phyloP scores from a whole-genome alignment of 257 asterid species.

The Striga asiatica region DNA sequence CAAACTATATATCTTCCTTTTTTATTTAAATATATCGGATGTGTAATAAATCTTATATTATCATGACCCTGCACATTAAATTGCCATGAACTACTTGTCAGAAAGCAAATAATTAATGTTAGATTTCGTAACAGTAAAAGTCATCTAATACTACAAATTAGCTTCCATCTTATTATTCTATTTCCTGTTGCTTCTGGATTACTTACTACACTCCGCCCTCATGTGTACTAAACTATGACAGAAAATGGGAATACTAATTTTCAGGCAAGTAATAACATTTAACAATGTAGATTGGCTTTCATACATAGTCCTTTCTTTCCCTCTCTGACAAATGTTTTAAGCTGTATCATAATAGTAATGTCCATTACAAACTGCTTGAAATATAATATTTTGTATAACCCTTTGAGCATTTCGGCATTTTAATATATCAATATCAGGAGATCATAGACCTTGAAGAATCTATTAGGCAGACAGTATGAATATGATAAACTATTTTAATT shows the following conservation, averaged over 20 bases:
- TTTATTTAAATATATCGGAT: too few relatives aligned
- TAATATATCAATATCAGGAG: neutral
- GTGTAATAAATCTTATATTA: too few relatives aligned
- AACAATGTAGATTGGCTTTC: too few relatives aligned
- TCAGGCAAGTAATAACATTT: too few relatives aligned
- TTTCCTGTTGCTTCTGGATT: neutral
- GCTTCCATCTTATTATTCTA: neutral
- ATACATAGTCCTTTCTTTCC: too few relatives aligned
- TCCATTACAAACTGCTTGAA: constrained; percentile 5
- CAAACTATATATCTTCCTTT: too few relatives aligned
- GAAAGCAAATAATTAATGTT: neutral
- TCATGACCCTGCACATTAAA: neutral
- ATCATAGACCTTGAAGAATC: constrained; percentile 9
- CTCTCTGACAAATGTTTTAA: too few relatives aligned
- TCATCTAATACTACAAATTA: neutral
- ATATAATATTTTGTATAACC: neutral
- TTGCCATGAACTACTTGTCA: neutral
- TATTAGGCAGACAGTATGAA: neutral
- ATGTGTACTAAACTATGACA: too few relatives aligned
- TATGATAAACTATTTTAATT: neutral
- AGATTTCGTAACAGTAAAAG: neutral
- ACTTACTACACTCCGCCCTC: too few relatives aligned
- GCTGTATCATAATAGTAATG: neutral
- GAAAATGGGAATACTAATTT: too few relatives aligned
- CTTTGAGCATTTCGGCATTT: neutral